phyloP scores from a whole-genome alignment of 139 green algal genomes.

The Mesostigma viride region DNA sequence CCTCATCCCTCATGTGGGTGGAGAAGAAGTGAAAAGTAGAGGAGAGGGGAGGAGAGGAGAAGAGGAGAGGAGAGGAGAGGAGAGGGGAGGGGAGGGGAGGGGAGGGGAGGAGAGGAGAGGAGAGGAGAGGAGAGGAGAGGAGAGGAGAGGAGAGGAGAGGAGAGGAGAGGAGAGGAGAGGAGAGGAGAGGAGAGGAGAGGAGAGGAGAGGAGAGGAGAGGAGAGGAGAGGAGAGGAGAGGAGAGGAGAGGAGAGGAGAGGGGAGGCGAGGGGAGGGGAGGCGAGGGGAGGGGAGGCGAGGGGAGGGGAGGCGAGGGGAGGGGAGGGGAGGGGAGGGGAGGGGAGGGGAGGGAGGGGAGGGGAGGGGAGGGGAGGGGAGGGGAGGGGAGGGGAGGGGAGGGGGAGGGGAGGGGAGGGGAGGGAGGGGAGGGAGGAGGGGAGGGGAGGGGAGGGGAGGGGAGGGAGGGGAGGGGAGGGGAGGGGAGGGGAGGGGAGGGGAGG shows the following conservation, averaged over 20 bases:
- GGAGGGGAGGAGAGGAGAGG: background rate
- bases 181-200: background rate
- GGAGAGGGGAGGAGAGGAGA: slow-evolving; percentile 4
- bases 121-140: slow-evolving; percentile 2
- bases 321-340: slow-evolving; percentile 3
- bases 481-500: too few species aligned
- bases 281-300: background rate
- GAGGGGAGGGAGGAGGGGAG: too few species aligned
- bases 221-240: background rate
- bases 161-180: background rate
- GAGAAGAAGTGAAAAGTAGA: slow-evolving; percentile 7
- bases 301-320: background rate
- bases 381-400: too few species aligned
- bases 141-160: background rate
- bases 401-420: too few species aligned
- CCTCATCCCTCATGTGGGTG: too few species aligned
- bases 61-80: slow-evolving; percentile 3
- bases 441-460: too few species aligned
- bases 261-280: background rate
- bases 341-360: background rate
- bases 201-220: background rate
- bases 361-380: too few species aligned
- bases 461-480: too few species aligned
- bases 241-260: background rate
- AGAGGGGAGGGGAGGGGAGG: slow-evolving; percentile 5